Evolutionary conservation across 495 filamentous ascomycete genomes (phyloP), one percentile per base, ranked within the genome.

Genomic region (Mycothermus thermophilus): DNA sequence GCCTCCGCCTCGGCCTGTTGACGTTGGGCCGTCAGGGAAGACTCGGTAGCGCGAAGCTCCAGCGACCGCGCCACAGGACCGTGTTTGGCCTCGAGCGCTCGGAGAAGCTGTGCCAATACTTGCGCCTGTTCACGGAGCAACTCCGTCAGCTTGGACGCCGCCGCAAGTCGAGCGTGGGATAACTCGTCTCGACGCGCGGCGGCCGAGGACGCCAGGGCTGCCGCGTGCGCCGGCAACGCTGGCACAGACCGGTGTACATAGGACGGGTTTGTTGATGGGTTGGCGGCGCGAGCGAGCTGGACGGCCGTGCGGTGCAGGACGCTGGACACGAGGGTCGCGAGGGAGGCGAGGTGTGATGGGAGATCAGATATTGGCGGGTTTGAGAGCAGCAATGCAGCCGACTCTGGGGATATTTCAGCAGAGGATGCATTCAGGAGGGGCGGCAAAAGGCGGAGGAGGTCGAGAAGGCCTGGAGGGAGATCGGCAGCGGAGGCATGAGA

Each of bases 11-110:
- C 58, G 2, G 43, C 22, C 9, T 44, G 42, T 26, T 67, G 67
- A 28, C 62, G 63, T 59, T 63, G 65, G 3, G 71, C 57, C 24
- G 72, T 66, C 8, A 72, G 57, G 6, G 62, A 58, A 4, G 75
- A 47, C 13, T 68, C 64, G 24, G 64, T 53, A 5, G 77, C 77
- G 22, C 69, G 66, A n/a, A 68, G 58, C 25, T 72, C 69, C 20
- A 84, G 58, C 33, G 71, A 69, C 5, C 78, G 62, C 5, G 79
- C 68, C 3, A 82, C 43, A 3, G 67, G 54, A 25, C 80, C 80
- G 56, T 85, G 78, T 44, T 80, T 81, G 1, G 57, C 46, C 24
- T 64, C 61, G 1, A 69, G 54, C 0, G 52, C 24, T 21, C 51
- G 51, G 9, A 64, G 15, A 0, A 69, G 50, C 3, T 49, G 47